These are phyloP conservation scores for Trifolium fragiferum DNA, from an alignment of 306 rosid species.

Conservation along the genomic window DNA sequence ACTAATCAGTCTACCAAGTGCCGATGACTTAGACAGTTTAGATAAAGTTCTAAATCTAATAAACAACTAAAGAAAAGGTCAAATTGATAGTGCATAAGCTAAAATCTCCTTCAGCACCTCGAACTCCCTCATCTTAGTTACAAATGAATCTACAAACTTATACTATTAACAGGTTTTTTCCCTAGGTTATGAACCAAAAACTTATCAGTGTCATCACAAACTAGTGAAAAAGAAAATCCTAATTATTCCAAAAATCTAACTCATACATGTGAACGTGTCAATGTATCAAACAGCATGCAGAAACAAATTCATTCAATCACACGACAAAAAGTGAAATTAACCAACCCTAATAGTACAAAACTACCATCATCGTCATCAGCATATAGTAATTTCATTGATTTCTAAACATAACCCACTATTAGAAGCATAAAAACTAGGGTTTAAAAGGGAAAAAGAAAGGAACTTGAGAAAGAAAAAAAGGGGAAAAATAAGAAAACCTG, in stretches of 20 bases:
- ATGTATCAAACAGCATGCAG: not conserved
- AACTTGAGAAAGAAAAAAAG: not conserved
- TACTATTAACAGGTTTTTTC: not conserved
- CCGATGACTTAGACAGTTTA: conserved; percentile 1
- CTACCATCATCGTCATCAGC: not conserved
- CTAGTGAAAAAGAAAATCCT: not conserved
- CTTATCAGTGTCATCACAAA: not conserved
- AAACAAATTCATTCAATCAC: conserved; percentile 9
- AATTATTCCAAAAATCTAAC: not conserved
- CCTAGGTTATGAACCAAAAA: not conserved
- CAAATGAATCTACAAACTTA: not conserved
- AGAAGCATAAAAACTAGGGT: not conserved
- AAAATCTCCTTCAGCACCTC: not conserved
- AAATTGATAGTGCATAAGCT: not conserved
- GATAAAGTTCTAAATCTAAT: not conserved
- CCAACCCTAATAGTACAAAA: conserved; percentile 33
- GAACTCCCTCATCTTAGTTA: not conserved
- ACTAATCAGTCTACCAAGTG: not conserved
- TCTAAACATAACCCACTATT: conserved; percentile 5
- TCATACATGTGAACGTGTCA: not conserved
- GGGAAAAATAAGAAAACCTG: conserved; percentile 56
- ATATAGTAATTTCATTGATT: not conserved
- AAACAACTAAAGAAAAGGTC: not conserved
- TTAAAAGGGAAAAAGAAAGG: conserved; percentile 8
- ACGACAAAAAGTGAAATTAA: conserved; percentile 4